Percentiles rank a stretch among this genome's conserved stretches.
Evolutionary conservation across 1,284 basidiomycete species (phyloP).

Genomic region (Thelephora terrestris): DNA sequence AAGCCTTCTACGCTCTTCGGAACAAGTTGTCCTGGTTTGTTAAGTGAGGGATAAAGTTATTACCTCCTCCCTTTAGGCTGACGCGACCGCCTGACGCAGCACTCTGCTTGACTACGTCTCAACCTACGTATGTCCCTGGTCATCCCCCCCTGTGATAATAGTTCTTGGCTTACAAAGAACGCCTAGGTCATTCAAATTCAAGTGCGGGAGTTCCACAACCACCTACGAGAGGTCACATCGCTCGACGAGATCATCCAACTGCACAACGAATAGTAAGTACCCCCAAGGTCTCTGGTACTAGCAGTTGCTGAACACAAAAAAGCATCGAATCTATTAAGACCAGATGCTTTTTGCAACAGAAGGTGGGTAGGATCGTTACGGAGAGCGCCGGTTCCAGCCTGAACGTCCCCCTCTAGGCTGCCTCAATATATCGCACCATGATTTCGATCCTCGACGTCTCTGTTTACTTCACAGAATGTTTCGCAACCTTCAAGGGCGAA

Average conservation of each 20-base stretch:
- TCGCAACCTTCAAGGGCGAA: constrained; percentile 49
- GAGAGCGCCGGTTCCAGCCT: neutral
- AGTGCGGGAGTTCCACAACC: constrained; percentile 45
- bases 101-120: constrained; percentile 64
- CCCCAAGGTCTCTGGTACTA: neutral
- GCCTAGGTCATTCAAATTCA: constrained; percentile 60
- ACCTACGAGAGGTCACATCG: constrained; percentile 46
- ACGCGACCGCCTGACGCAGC: constrained; percentile 27
- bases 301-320: too few species aligned
- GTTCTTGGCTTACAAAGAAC: neutral
- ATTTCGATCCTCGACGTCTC: constrained; percentile 66
- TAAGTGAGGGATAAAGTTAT: constrained; percentile 45
- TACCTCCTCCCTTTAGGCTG: neutral
- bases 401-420: constrained; percentile 37
- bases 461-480: constrained; percentile 55
- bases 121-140: constrained; percentile 44
- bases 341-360: too few species aligned
- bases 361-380: too few species aligned
- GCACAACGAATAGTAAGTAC: constrained; percentile 64
- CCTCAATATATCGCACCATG: constrained; percentile 52
- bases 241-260: constrained; percentile 68
- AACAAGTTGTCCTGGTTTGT: constrained; percentile 75
- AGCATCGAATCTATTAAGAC: too few species aligned
- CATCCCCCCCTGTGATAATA: too few species aligned
- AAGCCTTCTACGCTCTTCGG: constrained; percentile 63